phyloP scores from a whole-genome alignment of 176 grass and related monocot genomes.

The Oryza nivara region DNA sequence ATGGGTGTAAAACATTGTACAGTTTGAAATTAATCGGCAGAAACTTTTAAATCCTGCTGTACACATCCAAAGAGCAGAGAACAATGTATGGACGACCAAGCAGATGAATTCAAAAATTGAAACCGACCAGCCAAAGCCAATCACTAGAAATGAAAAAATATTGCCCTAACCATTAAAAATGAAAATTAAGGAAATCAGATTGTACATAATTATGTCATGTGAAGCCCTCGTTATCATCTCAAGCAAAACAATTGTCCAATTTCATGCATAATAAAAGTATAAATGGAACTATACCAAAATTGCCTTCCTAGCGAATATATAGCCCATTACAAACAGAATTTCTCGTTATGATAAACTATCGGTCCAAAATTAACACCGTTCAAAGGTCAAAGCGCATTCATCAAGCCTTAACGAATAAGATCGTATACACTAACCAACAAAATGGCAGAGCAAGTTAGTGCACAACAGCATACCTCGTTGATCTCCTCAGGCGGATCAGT shows the following conservation, averaged over 20 bases:
- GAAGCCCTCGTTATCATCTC: not conserved
- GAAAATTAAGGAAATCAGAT: constrained; percentile 24
- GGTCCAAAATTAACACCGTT: not conserved
- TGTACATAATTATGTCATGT: constrained; percentile 7
- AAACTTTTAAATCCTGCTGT: not conserved
- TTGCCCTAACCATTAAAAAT: not conserved
- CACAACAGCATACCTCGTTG: constrained; percentile 58
- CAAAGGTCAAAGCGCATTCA: no score
- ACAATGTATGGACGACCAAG: not conserved
- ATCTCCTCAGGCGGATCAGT: constrained; percentile 63
- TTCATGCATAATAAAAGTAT: not conserved
- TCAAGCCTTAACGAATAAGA: not conserved
- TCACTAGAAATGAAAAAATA: constrained; percentile 6
- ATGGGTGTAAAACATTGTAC: not conserved
- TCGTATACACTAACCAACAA: not conserved
- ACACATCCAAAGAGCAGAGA: not conserved
- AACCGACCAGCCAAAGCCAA: constrained; percentile 1
- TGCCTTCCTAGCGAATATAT: not conserved
- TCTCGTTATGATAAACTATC: not conserved
- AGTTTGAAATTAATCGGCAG: not conserved
- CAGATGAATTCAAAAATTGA: not conserved
- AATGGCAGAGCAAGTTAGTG: not conserved
- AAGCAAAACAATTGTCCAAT: not conserved
- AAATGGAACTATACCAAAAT: not conserved
- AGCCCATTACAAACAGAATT: not conserved